A percentile compares a stretch with the other conserved stretches of the same genome.
Evolutionary conservation across 345 rosid species (phyloP).

Genomic region (Camelina sativa): DNA sequence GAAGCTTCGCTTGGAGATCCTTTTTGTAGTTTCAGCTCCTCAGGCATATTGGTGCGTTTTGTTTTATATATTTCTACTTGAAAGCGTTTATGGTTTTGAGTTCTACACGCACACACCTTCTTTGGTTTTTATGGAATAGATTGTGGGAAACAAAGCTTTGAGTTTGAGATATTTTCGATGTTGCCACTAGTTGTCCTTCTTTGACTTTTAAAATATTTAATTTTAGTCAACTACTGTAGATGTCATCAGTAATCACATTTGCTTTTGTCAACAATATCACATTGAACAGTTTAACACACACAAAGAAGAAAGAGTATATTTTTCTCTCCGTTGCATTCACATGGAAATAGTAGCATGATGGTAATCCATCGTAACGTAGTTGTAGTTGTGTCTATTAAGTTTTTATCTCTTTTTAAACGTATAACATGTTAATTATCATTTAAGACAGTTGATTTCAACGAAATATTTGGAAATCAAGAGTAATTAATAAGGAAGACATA

Average conservation of each 20-base stretch:
- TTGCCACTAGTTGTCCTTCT: slow-evolving; percentile 43
- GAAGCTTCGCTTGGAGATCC: not conserved
- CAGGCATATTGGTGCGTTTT: slow-evolving; percentile 15
- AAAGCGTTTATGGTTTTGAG: slow-evolving; percentile 15
- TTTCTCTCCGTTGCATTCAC: slow-evolving; percentile 25
- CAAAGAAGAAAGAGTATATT: not conserved
- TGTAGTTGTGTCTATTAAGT: not conserved
- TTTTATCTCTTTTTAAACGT: not conserved
- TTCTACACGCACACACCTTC: slow-evolving; percentile 12
- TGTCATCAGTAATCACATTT: slow-evolving; percentile 19
- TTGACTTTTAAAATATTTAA: slow-evolving; percentile 32
- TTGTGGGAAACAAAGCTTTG: slow-evolving; percentile 24
- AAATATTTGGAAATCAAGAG: not conserved
- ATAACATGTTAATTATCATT: not conserved
- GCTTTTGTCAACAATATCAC: slow-evolving; percentile 24
- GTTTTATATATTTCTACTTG: slow-evolving; percentile 7
- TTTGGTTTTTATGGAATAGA: slow-evolving; percentile 19
- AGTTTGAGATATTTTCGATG: slow-evolving; percentile 32
- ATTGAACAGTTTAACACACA: not conserved
- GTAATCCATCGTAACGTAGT: not conserved
- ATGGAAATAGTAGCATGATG: not conserved
- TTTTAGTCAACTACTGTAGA: slow-evolving; percentile 26
- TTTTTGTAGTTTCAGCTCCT: slow-evolving; percentile 16
- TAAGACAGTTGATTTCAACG: not conserved
- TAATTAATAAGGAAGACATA: not conserved